Conservation (phyloP, 1,284 basidiomycete species). For the Cryptococcus sp. region DNA sequence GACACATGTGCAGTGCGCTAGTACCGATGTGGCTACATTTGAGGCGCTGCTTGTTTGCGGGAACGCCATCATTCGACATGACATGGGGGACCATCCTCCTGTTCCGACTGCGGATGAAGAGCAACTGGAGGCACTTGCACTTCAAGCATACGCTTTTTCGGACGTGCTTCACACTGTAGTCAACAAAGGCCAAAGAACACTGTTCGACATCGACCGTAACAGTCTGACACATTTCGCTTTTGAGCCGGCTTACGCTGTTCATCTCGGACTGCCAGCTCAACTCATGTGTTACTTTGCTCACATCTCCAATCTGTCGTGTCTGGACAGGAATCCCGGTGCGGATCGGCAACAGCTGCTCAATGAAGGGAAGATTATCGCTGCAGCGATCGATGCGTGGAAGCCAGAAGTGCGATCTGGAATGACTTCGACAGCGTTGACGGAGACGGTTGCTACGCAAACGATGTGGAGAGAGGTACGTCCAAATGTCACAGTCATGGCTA, state of each 20-base stretch:
- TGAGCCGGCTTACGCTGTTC: not conserved
- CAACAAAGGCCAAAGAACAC: not conserved
- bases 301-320: not conserved
- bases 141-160: not conserved
- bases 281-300: not conserved
- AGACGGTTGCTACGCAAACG: slow-evolving; percentile 3
- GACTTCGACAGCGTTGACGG: not conserved
- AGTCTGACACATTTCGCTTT: not conserved
- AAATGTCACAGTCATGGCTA: not conserved
- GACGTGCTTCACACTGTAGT: slow-evolving; percentile 1
- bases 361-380: not conserved
- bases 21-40: not conserved
- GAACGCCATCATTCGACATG: not conserved
- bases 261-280: slow-evolving; percentile 1
- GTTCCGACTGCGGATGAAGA: not conserved
- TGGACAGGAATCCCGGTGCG: not conserved
- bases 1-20: not conserved
- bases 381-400: not conserved
- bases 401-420: slow-evolving; percentile 4
- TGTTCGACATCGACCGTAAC: not conserved
- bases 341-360: not conserved
- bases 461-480: slow-evolving; percentile 4
- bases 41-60: not conserved
- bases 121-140: not conserved
- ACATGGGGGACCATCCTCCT: no score